phyloP scores from a whole-genome alignment of 192 early-diverging fungal genomes.

The Phlyctochytrium arcticum region DNA sequence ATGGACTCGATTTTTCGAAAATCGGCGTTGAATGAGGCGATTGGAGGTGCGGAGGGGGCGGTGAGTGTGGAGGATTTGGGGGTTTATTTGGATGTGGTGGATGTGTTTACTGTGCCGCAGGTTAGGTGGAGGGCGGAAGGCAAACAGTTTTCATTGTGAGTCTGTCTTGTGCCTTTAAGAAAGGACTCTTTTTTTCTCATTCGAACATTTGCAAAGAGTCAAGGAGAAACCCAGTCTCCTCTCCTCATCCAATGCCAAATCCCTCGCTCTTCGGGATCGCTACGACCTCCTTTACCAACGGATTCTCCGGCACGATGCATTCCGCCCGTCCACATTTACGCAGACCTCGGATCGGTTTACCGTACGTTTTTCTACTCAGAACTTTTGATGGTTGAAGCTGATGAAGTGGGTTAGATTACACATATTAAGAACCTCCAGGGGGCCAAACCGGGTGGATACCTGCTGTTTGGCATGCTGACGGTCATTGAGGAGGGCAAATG shows the following conservation, averaged over 20 bases:
- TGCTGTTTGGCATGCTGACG: slow-evolving; percentile 87
- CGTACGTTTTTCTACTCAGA: slow-evolving; percentile 6
- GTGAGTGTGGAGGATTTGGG: slow-evolving; percentile 34
- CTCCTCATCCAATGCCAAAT: slow-evolving; percentile 58
- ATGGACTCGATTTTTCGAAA: slow-evolving; percentile 46
- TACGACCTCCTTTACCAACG: slow-evolving; percentile 77
- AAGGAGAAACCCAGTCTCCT: slow-evolving; percentile 39
- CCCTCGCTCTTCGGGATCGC: slow-evolving; percentile 68
- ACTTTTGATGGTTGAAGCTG: too few relatives aligned
- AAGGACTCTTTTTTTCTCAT: background rate
- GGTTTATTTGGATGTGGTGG: slow-evolving; percentile 60
- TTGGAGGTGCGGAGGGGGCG: slow-evolving; percentile 3
- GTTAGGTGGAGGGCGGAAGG: slow-evolving; percentile 63
- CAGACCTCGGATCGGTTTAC: slow-evolving; percentile 26
- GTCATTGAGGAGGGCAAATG: slow-evolving; percentile 74
- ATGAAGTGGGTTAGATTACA: slow-evolving; percentile 66
- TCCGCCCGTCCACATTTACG: slow-evolving; percentile 63
- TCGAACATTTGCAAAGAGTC: background rate
- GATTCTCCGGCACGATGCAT: slow-evolving; percentile 74
- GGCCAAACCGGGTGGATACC: slow-evolving; percentile 57
- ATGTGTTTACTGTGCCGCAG: slow-evolving; percentile 70
- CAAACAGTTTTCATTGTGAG: slow-evolving; percentile 59
- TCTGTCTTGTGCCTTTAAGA: background rate
- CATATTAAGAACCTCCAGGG: slow-evolving; percentile 78
- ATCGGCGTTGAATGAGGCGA: slow-evolving; percentile 14